phyloP scores from a whole-genome alignment of 192 early-diverging fungal genomes.

The Linnemannia zychae region DNA sequence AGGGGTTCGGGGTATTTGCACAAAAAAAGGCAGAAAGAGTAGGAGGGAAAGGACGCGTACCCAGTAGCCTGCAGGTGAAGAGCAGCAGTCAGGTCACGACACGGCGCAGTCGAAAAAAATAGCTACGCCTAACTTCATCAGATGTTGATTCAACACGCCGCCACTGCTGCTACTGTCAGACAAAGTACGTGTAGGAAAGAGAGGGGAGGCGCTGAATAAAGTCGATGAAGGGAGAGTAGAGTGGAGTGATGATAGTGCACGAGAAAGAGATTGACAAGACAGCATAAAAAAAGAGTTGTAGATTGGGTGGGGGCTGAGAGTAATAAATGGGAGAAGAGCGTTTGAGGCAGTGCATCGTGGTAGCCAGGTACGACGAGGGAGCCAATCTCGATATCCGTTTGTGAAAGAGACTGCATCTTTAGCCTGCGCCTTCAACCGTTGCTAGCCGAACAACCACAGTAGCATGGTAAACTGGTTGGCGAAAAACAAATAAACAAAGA shows the following conservation, averaged over 20 bases:
- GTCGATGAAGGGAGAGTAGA: neutral
- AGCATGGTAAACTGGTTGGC: neutral
- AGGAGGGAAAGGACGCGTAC: neutral
- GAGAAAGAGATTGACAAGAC: neutral
- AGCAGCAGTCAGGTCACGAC: neutral
- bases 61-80: conserved; percentile 2
- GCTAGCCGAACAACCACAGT: conserved; percentile 6
- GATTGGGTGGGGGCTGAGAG: neutral
- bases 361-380: neutral
- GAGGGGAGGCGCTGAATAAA: neutral
- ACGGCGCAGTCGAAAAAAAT: conserved; percentile 6
- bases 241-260: neutral
- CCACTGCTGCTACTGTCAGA: neutral
- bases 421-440: neutral
- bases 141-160: neutral
- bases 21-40: neutral
- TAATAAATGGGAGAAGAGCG: neutral
- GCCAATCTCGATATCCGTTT: neutral
- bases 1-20: neutral
- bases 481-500: conserved; percentile 19
- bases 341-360: neutral
- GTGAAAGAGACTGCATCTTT: neutral
- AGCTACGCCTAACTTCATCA: neutral
- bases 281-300: neutral
- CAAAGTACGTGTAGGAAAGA: neutral